Conservation (phyloP, 192 early-diverging fungal species). For the Entrophospora sp. region DNA sequence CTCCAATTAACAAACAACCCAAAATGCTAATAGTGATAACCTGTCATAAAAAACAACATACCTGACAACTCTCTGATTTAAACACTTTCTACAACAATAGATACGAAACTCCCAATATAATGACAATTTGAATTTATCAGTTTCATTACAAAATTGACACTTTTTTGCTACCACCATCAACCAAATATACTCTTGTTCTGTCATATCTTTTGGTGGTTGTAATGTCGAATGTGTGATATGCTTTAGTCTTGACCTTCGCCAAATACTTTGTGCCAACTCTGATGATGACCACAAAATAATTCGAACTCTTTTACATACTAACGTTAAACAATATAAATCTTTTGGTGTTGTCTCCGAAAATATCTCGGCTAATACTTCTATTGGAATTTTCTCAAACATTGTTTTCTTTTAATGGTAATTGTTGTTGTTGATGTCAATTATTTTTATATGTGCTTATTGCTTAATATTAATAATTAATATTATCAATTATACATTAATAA, state of each 20-base stretch:
- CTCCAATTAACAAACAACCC: no score
- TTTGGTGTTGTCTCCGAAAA: not conserved
- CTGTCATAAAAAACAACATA: no score
- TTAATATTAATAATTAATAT: no score
- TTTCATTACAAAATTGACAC: constrained; percentile 6
- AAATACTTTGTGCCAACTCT: not conserved
- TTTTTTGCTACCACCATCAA: not conserved
- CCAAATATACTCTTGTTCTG: constrained; percentile 3
- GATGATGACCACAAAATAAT: not conserved
- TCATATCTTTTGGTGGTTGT: not conserved
- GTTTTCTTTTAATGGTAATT: no score
- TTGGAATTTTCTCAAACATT: no score
- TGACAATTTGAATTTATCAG: not conserved
- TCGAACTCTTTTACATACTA: not conserved
- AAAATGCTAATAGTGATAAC: no score
- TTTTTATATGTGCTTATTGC: no score
- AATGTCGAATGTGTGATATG: not conserved
- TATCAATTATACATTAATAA: no score
- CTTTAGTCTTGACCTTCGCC: not conserved
- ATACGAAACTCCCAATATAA: constrained; percentile 7
- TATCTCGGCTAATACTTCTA: not conserved
- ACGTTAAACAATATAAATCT: constrained; percentile 1
- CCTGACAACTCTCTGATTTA: not conserved
- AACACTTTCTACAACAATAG: constrained; percentile 3
- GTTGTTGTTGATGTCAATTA: no score